Evolutionary conservation across 768 basidiomycete genomes (phyloP), one percentile per base, ranked within the genome.

Genomic region (Terana coerulea): DNA sequence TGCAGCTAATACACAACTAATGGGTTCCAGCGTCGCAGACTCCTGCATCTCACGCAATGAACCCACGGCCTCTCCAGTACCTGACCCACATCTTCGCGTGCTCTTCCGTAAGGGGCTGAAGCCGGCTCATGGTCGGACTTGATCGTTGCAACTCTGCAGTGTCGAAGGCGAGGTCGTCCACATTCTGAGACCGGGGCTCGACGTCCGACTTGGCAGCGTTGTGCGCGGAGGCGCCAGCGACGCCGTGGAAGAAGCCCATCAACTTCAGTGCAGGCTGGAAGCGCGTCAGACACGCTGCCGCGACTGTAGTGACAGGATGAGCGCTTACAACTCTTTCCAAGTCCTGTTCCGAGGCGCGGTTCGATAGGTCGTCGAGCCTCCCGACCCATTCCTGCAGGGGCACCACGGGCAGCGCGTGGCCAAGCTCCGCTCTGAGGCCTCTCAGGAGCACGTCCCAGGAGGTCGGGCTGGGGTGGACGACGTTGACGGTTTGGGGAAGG

Each of bases 41-140:
- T n/a, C n/a, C n/a, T n/a, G n/a, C n/a, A n/a, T n/a, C 29, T 26
- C 29, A 43, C n/a, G n/a, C n/a, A n/a, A n/a, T n/a, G n/a, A n/a
- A 45, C 7, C 28, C 26, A 14, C 5, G 14, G 5, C 11, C 25
- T 43, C 33, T 53, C 52, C 52, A 53, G 29, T 48, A 53, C 28
- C 28, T 12, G 11, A 53, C 47, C 52, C 52, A 53, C 46, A 42
- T 49, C 21, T 22, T 17, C 6, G 46, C 46, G 29, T 53, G 37
- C 3, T 29, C 39, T 25, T 42, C 39, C 4, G 39, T 36, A 14
- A 53, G 15, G 11, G 29, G 37, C 12, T 22, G 36, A 7, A 48
- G 29, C 8, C 31, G 24, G 6, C 24, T n/a, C 52, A 53, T 43
- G 12, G 46, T 48, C 14, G 35, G 37, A 39, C 52, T 53, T 29